These are phyloP conservation scores for Cadophora sp. DNA, from an alignment of 2,329 filamentous ascomycete species.

Conservation along the genomic window DNA sequence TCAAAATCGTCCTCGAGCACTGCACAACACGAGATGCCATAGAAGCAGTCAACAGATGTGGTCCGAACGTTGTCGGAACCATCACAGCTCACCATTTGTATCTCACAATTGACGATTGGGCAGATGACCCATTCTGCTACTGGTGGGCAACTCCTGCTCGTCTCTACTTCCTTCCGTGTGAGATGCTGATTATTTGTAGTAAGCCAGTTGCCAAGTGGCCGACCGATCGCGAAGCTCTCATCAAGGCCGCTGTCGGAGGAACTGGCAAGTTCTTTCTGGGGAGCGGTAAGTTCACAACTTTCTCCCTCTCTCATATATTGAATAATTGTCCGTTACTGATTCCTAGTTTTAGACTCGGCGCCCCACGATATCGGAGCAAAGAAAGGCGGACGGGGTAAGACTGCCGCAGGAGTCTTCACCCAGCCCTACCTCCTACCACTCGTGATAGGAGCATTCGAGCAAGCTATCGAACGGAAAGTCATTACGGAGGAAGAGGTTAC, in stretches of 20 bases:
- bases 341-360: conserved; percentile 57
- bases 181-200: conserved; percentile 53
- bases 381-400: conserved; percentile 57
- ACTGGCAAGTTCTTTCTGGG: conserved; percentile 71
- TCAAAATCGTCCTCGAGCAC: conserved; percentile 79
- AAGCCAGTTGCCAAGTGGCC: conserved; percentile 51
- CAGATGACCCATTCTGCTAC: conserved; percentile 70
- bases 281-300: conserved; percentile 44
- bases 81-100: conserved; percentile 41
- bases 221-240: conserved; percentile 61
- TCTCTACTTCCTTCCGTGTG: background rate
- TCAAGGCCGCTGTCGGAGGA: conserved; percentile 62
- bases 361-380: conserved; percentile 68
- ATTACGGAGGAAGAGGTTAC: conserved; percentile 60
- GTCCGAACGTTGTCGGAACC: conserved; percentile 71
- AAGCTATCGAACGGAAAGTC: conserved; percentile 61
- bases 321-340: background rate
- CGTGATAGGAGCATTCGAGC: conserved; percentile 68
- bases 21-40: conserved; percentile 86
- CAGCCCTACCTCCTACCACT: conserved; percentile 73
- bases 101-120: conserved; percentile 79
- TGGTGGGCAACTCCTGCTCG: conserved; percentile 48
- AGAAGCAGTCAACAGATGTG: conserved; percentile 77
- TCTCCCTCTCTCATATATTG: background rate
- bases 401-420: conserved; percentile 78